phyloP scores from a whole-genome alignment of 257 asterid species.

The Ligustrum vulgare region DNA sequence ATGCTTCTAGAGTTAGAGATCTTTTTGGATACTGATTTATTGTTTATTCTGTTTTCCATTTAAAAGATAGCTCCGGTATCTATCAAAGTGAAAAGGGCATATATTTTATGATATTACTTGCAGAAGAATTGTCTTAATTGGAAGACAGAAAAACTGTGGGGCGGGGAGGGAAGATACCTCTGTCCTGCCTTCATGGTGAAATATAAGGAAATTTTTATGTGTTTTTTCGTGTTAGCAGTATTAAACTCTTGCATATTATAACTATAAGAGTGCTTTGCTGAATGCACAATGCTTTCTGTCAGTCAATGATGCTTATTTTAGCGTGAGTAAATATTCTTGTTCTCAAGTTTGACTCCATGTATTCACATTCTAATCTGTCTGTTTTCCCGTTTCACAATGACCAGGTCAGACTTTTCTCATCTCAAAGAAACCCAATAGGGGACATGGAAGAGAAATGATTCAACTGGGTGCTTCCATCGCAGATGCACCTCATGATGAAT shows the following conservation, averaged over 20 bases:
- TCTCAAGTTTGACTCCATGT: slow-evolving; percentile 13
- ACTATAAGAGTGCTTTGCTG: slow-evolving; percentile 9
- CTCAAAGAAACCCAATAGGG: slow-evolving; percentile 76
- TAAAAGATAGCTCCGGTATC: background rate
- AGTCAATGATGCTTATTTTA: slow-evolving; percentile 6
- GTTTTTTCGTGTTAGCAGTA: background rate
- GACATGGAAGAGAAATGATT: slow-evolving; percentile 92
- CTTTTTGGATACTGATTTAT: background rate
- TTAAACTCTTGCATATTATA: background rate
- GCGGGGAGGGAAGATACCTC: background rate
- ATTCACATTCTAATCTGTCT: slow-evolving; percentile 18
- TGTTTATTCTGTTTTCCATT: background rate
- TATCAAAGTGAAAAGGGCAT: background rate
- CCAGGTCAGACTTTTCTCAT: slow-evolving; percentile 71
- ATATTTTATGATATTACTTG: background rate
- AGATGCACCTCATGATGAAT: slow-evolving; percentile 62
- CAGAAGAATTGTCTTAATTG: background rate
- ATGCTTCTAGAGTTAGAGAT: background rate
- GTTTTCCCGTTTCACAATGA: slow-evolving; percentile 31
- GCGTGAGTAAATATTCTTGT: slow-evolving; percentile 4
- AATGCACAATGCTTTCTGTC: slow-evolving; percentile 5
- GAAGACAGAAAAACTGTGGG: background rate
- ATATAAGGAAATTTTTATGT: background rate
- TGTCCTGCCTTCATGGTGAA: background rate
- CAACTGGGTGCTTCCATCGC: slow-evolving; percentile 68